These are phyloP conservation scores for Colletotrichum musae DNA, from an alignment of 2,329 filamentous ascomycete genomes.

Conservation along the genomic window DNA sequence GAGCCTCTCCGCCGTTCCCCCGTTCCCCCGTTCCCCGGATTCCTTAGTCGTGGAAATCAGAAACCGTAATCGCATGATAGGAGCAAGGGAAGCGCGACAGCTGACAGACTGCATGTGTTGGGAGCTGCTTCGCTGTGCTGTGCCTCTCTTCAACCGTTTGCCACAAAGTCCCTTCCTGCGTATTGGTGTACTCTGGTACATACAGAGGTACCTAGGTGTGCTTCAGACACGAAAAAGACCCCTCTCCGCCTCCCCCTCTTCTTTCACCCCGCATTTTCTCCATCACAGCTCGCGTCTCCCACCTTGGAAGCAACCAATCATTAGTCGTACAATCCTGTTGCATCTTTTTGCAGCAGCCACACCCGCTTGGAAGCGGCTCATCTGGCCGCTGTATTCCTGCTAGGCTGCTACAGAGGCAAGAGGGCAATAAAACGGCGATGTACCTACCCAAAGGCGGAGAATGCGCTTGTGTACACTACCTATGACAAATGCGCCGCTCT, in stretches of 20 bases:
- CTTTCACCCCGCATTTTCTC: constrained; percentile 39
- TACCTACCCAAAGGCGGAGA: too few species aligned
- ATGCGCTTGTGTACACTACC: too few species aligned
- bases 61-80: constrained; percentile 12
- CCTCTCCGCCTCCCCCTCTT: constrained; percentile 25
- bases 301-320: constrained; percentile 27
- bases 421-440: not conserved
- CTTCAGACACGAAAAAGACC: constrained; percentile 2
- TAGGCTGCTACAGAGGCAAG: not conserved
- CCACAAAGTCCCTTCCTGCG: too few species aligned
- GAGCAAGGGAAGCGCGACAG: constrained; percentile 4
- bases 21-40: constrained; percentile 2
- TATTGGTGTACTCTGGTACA: too few species aligned
- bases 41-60: constrained; percentile 3
- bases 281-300: constrained; percentile 25
- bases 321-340: not conserved
- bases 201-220: too few species aligned
- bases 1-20: not conserved
- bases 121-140: not conserved
- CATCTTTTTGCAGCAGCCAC: constrained; percentile 28
- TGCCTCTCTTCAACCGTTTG: not conserved
- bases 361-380: constrained; percentile 36
- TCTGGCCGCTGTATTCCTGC: not conserved
- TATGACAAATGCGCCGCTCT: too few species aligned
- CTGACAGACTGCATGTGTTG: not conserved